Base-by-base conservation (phyloP, 2,329 filamentous ascomycete genomes). In the Coleophoma eucalyptorum region DNA sequence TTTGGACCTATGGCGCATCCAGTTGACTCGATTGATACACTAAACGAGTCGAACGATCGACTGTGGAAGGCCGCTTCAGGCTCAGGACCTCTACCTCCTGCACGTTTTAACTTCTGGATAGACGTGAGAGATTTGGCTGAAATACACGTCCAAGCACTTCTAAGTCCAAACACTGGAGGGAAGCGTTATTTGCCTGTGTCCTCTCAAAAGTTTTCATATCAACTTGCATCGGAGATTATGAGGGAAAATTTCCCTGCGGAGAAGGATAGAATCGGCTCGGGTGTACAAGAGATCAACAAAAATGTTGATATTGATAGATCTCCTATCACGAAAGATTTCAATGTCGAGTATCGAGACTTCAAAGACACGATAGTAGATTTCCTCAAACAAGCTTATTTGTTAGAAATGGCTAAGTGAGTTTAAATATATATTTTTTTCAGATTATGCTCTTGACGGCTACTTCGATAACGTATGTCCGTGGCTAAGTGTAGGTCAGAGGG, bases 11-110 rank as follows among this genome's bases (percentile, higher is more conserved):
- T 85, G 4, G 76, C 81, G 48, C 77, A 85, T 58, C 81, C 82
- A 55, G 73, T 90, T 3, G 75, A 81, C 54, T 77, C 72, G 18
- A 72, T 87, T 0, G 77, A 81, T 15, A 70, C 70, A 3, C 71
- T 90, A 55, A 90, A 90, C 69, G 87, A 84, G 2, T 88, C 84
- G 12, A 90, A 90, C 64, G 76, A 82, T 58, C 78, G 83, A 34
- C 76, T 90, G 52, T 72, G 79, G n/a, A 76, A 84, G 52, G 69
- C 87, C 42, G 74, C 84, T 18, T 76, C 73, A 15, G 87, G 86
- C 6, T 77, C 78, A 50, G 70, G 4, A 43, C n/a, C 73, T 21
- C 72, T 86, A 13, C 72, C 77, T 0, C 47, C 49, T 19, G 43
- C 44, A 13, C 43, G 43, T 19, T 44, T 50, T 3, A 81, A 74